Conservation (phyloP, 2,329 filamentous ascomycete species). For the Rosellinia necatrix region DNA sequence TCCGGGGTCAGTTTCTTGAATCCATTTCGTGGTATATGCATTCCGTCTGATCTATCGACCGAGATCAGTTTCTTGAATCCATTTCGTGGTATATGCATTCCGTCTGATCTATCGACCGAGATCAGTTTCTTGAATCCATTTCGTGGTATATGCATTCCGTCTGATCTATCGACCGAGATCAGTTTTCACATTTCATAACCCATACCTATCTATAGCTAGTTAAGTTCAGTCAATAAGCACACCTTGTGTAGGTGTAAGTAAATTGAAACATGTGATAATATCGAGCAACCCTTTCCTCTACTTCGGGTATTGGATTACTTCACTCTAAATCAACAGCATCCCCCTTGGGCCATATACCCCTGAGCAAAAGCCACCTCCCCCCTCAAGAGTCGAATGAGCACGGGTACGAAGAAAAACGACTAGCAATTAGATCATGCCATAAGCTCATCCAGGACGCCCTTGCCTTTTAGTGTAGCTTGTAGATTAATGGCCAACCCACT, state of each 20-base stretch:
- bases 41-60: too few relatives aligned
- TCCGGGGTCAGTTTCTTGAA: too few relatives aligned
- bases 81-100: too few relatives aligned
- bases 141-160: too few relatives aligned
- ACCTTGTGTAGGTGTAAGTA: neutral
- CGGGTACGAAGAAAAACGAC: neutral
- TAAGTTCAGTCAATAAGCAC: neutral
- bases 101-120: too few relatives aligned
- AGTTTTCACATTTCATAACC: too few relatives aligned
- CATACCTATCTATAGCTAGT: too few relatives aligned
- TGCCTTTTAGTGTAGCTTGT: conserved; percentile 20
- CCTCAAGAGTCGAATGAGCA: neutral
- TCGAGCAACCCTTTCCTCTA: neutral
- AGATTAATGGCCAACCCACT: conserved; percentile 6
- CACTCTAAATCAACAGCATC: neutral
- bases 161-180: too few relatives aligned
- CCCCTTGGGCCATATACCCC: neutral
- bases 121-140: too few relatives aligned
- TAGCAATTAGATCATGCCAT: neutral
- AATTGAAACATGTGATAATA: neutral
- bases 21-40: too few relatives aligned
- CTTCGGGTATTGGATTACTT: neutral
- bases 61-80: too few relatives aligned
- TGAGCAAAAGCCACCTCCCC: too few relatives aligned
- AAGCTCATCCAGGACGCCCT: neutral